Base-by-base conservation (phyloP, 306 rosid species). In the Lathyrus sativus region DNA sequence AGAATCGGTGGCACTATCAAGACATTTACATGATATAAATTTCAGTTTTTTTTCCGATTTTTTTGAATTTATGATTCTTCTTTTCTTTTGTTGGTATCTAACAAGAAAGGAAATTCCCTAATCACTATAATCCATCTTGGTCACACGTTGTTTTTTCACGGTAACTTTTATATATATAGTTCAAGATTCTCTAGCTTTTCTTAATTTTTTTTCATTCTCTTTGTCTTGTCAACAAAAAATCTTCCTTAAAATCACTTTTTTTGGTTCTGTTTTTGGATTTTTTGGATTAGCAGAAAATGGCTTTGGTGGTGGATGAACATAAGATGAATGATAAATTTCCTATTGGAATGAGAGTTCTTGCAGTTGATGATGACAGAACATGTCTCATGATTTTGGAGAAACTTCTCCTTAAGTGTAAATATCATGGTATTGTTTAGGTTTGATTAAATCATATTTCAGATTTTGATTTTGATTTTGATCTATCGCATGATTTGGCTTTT, bases 311-410 rank as follows among this genome's bases (percentile, higher is more conserved):
- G 76, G 68, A 76, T 24, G 33, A 28, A 58, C 70, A 55, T 14
- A 65, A 45, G 42, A 57, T 37, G 70, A 95, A 75, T 11, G 92
- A 83, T 29, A 84, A 84, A 24, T 95, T 90, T 76, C 99, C 97
- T 4, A n/a, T 77, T 11, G 99, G 99, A 76, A 84, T 95, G 99
- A 88, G 91, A 53, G 91, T 95, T 38, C 96, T 95, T 39, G 97
- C 97, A 2, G 99, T 95, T 64, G 99, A 95, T 9, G 99, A 95
- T 66, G 96, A 95, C 39, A 83, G 87, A 73, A 88, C 89, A 17
- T 90, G 97, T 54, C 96, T 90, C 67, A 33, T 33, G 76, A 53
- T 95, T 70, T 81, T 95, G 82, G 95, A 90, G 74, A 78, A 75
- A 67, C 77, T 87, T 65, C 96, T 95, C 15, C 91, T 83, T 29